A percentile compares a stretch with the other conserved stretches of the same genome.
phyloP scores from a whole-genome alignment of 768 basidiomycete genomes.

The Coprinopsis marcescibilis region DNA sequence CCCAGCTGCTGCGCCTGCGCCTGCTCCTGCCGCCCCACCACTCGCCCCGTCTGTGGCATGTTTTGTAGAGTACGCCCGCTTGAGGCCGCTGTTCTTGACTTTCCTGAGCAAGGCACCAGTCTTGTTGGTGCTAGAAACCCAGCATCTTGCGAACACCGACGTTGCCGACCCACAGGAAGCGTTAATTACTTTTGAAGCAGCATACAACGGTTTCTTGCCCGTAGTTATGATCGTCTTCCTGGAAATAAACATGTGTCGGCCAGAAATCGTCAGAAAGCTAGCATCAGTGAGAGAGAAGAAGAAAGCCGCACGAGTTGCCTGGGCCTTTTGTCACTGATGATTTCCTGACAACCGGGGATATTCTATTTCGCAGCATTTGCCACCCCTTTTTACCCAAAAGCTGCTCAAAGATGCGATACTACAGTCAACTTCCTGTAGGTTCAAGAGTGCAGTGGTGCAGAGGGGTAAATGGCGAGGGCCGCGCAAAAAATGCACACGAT shows the following conservation, averaged over 20 bases:
- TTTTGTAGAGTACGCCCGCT: slow-evolving; percentile 35
- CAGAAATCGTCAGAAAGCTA: background rate
- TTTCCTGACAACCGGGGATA: slow-evolving; percentile 1
- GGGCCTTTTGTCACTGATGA: slow-evolving; percentile 6
- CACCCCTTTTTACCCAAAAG: too few species aligned
- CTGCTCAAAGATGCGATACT: too few species aligned
- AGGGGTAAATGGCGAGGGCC: too few species aligned
- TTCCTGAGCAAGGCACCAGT: slow-evolving; percentile 44
- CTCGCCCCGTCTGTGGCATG: slow-evolving; percentile 21
- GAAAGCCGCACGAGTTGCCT: slow-evolving; percentile 7
- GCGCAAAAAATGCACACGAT: too few species aligned
- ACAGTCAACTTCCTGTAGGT: too few species aligned
- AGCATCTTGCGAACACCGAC: slow-evolving; percentile 43
- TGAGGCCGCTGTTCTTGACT: slow-evolving; percentile 34
- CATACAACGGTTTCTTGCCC: slow-evolving; percentile 50
- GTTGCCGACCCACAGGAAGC: slow-evolving; percentile 43
- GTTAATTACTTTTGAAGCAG: slow-evolving; percentile 51
- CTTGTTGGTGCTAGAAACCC: slow-evolving; percentile 49
- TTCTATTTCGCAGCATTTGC: slow-evolving; percentile 1
- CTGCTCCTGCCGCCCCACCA: slow-evolving; percentile 10
- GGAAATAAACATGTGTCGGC: slow-evolving; percentile 39
- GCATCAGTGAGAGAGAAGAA: background rate
- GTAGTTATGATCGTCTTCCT: slow-evolving; percentile 46
- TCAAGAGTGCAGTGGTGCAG: too few species aligned
- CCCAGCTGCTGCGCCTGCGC: slow-evolving; percentile 16